These are phyloP conservation scores for Orychophragmus violaceus DNA, from an alignment of 345 rosid species.

Conservation along the genomic window DNA sequence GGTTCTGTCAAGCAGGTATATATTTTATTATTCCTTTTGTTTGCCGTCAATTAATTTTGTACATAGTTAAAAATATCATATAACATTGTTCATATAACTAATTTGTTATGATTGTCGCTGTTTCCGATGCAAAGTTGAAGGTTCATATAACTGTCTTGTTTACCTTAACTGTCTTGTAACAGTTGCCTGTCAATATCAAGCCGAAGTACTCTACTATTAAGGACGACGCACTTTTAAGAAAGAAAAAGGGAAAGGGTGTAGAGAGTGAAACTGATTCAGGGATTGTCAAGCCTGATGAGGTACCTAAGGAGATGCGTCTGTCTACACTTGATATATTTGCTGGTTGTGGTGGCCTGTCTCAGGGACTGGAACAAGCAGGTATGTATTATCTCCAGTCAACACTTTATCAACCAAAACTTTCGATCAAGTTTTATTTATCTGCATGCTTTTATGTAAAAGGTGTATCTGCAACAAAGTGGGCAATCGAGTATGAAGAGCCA, in stretches of 20 bases:
- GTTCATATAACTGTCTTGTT: no score
- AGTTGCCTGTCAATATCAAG: constrained; percentile 58
- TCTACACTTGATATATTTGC: constrained; percentile 81
- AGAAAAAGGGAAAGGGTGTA: constrained; percentile 69
- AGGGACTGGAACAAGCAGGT: constrained; percentile 67
- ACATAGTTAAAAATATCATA: no score
- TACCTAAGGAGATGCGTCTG: constrained; percentile 29
- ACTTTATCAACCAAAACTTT: background rate
- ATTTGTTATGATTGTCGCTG: background rate
- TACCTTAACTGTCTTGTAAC: constrained; percentile 15
- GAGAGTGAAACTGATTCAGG: constrained; percentile 42
- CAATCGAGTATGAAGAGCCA: constrained; percentile 90
- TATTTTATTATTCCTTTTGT: background rate
- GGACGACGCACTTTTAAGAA: constrained; percentile 46
- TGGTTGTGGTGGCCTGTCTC: constrained; percentile 83
- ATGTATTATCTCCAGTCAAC: background rate
- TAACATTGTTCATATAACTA: background rate
- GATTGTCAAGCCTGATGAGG: constrained; percentile 10
- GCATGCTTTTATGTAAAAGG: constrained; percentile 44
- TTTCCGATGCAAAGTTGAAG: background rate
- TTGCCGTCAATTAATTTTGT: background rate
- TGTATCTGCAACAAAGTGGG: constrained; percentile 68
- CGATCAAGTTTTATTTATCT: background rate
- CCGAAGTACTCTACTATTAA: constrained; percentile 41
- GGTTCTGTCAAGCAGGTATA: constrained; percentile 68